Conservation (phyloP, 768 basidiomycete species). For the Naganishia friedmannii region DNA sequence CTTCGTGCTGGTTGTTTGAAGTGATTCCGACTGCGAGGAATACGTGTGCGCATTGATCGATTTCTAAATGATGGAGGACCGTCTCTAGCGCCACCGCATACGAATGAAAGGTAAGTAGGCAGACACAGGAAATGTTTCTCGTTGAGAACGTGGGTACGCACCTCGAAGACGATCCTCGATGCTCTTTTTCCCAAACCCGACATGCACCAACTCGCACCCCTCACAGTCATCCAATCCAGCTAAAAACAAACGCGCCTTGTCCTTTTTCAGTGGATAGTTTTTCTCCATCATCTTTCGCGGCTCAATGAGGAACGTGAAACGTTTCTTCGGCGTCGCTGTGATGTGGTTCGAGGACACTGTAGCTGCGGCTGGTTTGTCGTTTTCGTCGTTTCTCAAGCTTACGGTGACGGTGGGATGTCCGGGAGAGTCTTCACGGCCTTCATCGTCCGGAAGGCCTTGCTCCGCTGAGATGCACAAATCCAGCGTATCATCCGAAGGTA, state of each 20-base stretch:
- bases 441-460: too few species aligned
- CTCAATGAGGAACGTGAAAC: constrained; percentile 16
- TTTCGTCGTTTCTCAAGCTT: too few species aligned
- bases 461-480: too few species aligned
- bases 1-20: background rate
- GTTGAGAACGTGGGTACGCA: background rate
- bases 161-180: background rate
- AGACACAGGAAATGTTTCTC: background rate
- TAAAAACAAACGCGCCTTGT: constrained; percentile 16
- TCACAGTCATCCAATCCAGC: background rate
- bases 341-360: background rate
- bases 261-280: constrained; percentile 13
- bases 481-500: background rate
- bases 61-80: background rate
- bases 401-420: too few species aligned
- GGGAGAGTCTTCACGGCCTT: too few species aligned
- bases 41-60: constrained; percentile 14
- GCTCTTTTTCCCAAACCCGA: constrained; percentile 12
- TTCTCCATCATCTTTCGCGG: background rate
- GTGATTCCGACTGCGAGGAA: constrained; percentile 15
- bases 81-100: background rate
- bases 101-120: background rate
- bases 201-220: constrained; percentile 4
- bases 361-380: background rate
- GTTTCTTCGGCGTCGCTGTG: background rate